Evolutionary conservation across 2,329 filamentous ascomycete species (phyloP).

Genomic region (Talaromyces amestolkiae): DNA sequence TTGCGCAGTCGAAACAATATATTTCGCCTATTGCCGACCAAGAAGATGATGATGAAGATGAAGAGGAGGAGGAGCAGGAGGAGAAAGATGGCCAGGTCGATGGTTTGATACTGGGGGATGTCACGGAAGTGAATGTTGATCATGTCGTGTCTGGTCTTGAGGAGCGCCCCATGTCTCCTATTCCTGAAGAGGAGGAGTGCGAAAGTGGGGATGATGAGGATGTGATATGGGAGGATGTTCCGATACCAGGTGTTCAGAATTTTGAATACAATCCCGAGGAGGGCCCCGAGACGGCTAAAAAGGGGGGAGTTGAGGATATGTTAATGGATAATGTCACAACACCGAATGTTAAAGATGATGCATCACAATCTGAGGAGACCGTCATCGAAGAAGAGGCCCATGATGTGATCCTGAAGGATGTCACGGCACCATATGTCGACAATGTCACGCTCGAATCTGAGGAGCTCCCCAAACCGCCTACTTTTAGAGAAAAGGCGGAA

Average conservation of each 20-base stretch:
- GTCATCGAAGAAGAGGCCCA: too few species aligned
- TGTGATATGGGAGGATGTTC: neutral
- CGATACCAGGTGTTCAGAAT: neutral
- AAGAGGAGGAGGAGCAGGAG: too few species aligned
- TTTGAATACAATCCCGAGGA: neutral
- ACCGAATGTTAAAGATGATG: too few species aligned
- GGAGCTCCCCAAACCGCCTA: neutral
- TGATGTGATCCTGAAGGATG: too few species aligned
- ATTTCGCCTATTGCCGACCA: neutral
- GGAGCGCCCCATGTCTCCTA: neutral
- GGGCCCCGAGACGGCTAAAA: neutral
- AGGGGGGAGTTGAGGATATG: neutral
- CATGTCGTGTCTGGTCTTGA: neutral
- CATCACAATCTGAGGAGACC: neutral
- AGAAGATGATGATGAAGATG: neutral
- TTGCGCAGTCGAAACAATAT: neutral
- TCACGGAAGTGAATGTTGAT: neutral
- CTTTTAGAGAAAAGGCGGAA: neutral
- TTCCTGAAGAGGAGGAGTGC: neutral
- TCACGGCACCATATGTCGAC: too few species aligned
- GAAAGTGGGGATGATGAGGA: neutral
- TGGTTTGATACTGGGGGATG: neutral
- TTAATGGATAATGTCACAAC: neutral
- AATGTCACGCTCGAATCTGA: too few species aligned
- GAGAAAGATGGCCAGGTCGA: neutral